Evolutionary conservation across 768 basidiomycete genomes (phyloP).

Genomic region (Mycena kentingensis): DNA sequence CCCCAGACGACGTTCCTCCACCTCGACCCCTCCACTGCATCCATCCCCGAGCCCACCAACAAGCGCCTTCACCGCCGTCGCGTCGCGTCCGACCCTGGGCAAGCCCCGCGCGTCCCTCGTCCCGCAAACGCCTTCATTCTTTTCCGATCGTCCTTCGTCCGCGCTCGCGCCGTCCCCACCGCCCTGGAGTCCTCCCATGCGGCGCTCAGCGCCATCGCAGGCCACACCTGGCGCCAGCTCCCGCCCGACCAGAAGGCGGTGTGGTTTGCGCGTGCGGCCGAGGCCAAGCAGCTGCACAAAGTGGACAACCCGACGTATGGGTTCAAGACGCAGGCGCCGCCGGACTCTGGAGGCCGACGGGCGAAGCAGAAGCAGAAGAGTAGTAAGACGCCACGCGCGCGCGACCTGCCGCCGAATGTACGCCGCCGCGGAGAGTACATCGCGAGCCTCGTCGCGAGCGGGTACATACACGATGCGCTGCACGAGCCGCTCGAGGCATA

Average conservation of each 20-base stretch:
- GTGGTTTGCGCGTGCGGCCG: slow-evolving; percentile 50
- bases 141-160: slow-evolving; percentile 59
- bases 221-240: slow-evolving; percentile 52
- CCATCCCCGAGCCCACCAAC: background rate
- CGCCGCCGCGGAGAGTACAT: slow-evolving; percentile 52
- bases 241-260: slow-evolving; percentile 45
- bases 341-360: slow-evolving; percentile 26
- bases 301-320: slow-evolving; percentile 44
- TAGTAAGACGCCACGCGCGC: slow-evolving; percentile 24
- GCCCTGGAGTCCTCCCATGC: slow-evolving; percentile 57
- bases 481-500: slow-evolving; percentile 46
- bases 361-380: slow-evolving; percentile 2
- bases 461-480: slow-evolving; percentile 47
- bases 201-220: slow-evolving; percentile 57
- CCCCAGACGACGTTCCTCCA: slow-evolving; percentile 31
- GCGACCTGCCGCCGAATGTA: slow-evolving; percentile 36
- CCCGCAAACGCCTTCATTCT: slow-evolving; percentile 64
- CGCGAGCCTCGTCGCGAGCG: slow-evolving; percentile 48
- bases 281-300: slow-evolving; percentile 49
- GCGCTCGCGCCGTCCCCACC: slow-evolving; percentile 53
- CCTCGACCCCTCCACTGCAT: slow-evolving; percentile 44
- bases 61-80: background rate
- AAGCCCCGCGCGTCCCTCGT: slow-evolving; percentile 47
- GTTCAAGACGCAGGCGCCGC: slow-evolving; percentile 29
- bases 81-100: slow-evolving; percentile 24